Percentiles rank a stretch among this genome's conserved stretches.
These are phyloP conservation scores for Hagleromyces aurorensis DNA, from an alignment of 805 yeast genomes.

Conservation along the genomic window DNA sequence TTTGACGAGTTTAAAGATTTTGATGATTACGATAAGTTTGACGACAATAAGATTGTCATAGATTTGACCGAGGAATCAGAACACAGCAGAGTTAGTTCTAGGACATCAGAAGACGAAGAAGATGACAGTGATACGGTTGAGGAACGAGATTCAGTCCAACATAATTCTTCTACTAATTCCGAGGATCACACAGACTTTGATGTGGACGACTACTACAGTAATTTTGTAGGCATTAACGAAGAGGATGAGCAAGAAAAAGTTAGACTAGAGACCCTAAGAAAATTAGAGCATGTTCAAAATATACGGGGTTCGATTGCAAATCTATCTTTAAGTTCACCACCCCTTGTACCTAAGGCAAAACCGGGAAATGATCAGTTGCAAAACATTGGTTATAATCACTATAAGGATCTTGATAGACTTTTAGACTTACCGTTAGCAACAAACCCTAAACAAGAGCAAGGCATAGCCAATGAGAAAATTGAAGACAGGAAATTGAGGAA, in stretches of 20 bases:
- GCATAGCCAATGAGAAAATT: no score
- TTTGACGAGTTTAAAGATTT: slow-evolving; percentile 10
- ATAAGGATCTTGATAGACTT: no score
- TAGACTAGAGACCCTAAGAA: slow-evolving; percentile 12
- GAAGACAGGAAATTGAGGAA: no score
- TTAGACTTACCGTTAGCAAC: no score
- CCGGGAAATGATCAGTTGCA: no score
- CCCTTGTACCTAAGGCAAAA: slow-evolving; percentile 2
- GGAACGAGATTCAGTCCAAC: slow-evolving; percentile 2
- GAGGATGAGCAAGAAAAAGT: slow-evolving; percentile 11
- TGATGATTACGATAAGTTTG: slow-evolving; percentile 7
- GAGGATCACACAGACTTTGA: slow-evolving; percentile 14
- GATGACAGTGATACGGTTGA: slow-evolving; percentile 4
- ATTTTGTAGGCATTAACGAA: slow-evolving; percentile 6
- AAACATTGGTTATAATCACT: no score
- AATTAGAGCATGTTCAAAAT: slow-evolving; percentile 9
- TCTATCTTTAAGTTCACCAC: slow-evolving; percentile 8
- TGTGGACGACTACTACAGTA: slow-evolving; percentile 18
- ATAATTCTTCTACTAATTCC: no score
- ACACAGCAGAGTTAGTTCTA: no score
- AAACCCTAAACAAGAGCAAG: no score
- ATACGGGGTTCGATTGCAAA: no score
- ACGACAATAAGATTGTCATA: slow-evolving; percentile 7
- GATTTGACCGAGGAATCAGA: slow-evolving; percentile 16
- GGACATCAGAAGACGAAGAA: slow-evolving; percentile 3